phyloP scores from a whole-genome alignment of 306 rosid genomes.

The Prosopis cineraria region DNA sequence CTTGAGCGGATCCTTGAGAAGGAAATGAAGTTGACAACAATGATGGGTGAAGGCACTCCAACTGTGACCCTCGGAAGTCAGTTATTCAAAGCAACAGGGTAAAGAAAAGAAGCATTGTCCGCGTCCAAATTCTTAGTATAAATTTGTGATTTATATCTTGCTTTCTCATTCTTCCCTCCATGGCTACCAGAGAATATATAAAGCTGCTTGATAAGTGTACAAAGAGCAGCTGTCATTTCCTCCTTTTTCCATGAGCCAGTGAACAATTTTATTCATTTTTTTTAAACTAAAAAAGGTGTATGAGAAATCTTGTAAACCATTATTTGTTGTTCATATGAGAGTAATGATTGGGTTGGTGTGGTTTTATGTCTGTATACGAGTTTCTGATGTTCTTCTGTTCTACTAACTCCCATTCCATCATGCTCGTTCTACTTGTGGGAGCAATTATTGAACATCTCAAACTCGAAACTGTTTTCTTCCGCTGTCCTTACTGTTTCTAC shows the following conservation, averaged over 20 bases:
- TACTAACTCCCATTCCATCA: background rate
- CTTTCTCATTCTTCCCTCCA: constrained; percentile 24
- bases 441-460: background rate
- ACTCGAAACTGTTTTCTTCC: background rate
- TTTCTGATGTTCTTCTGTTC: background rate
- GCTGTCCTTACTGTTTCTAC: too few species aligned
- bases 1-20: constrained; percentile 76
- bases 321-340: constrained; percentile 57
- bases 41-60: constrained; percentile 88
- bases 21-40: constrained; percentile 81
- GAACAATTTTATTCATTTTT: constrained; percentile 50
- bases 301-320: constrained; percentile 38
- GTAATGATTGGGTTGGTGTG: constrained; percentile 53
- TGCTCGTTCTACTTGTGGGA: background rate
- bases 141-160: constrained; percentile 47
- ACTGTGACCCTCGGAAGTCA: constrained; percentile 80
- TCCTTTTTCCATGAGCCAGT: constrained; percentile 17
- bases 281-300: constrained; percentile 17
- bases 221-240: constrained; percentile 50
- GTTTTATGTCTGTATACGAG: background rate
- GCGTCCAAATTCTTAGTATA: constrained; percentile 28
- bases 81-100: constrained; percentile 60
- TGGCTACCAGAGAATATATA: constrained; percentile 46
- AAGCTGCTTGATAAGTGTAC: constrained; percentile 74
- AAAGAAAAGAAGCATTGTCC: constrained; percentile 31